phyloP scores from a whole-genome alignment of 257 asterid genomes.

The Linaria vulgaris region DNA sequence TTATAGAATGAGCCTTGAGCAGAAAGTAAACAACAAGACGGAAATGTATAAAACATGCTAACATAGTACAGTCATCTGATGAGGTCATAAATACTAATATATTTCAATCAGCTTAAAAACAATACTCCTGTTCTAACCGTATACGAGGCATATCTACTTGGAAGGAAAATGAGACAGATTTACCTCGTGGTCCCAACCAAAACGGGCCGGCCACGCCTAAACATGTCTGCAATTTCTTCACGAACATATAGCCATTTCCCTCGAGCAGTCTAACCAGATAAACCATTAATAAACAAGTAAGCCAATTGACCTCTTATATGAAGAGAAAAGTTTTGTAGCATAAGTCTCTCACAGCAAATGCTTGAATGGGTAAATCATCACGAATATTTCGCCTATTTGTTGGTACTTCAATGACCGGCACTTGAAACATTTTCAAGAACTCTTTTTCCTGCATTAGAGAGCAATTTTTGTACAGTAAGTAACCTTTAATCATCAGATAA shows the following conservation, averaged over 20 bases:
- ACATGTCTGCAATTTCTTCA: conserved; percentile 85
- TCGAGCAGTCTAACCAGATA: conserved; percentile 67
- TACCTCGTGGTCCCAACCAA: conserved; percentile 98
- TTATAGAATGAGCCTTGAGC: conserved; percentile 1
- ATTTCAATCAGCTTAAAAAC: conserved; percentile 15
- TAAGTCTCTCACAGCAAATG: conserved; percentile 78
- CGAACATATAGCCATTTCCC: conserved; percentile 91
- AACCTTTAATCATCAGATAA: conserved; percentile 11
- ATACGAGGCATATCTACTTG: conserved; percentile 18
- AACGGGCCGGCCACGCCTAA: conserved; percentile 84
- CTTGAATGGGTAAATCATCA: conserved; percentile 80
- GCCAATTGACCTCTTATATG: conserved; percentile 22
- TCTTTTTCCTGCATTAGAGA: conserved; percentile 73
- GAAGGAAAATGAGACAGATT: conserved; percentile 29
- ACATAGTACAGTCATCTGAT: conserved; percentile 4
- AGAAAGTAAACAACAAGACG: not conserved
- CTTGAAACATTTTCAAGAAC: conserved; percentile 85
- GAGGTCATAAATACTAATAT: not conserved
- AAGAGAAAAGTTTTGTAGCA: conserved; percentile 8
- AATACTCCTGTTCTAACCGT: conserved; percentile 5
- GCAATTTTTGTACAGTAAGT: conserved; percentile 2
- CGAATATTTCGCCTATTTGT: conserved; percentile 89
- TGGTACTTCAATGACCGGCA: conserved; percentile 95
- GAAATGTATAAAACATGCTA: conserved; percentile 11
- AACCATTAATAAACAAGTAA: conserved; percentile 23